These are phyloP conservation scores for Myriangium duriaei DNA, from an alignment of 2,329 filamentous ascomycete genomes.

Conservation along the genomic window DNA sequence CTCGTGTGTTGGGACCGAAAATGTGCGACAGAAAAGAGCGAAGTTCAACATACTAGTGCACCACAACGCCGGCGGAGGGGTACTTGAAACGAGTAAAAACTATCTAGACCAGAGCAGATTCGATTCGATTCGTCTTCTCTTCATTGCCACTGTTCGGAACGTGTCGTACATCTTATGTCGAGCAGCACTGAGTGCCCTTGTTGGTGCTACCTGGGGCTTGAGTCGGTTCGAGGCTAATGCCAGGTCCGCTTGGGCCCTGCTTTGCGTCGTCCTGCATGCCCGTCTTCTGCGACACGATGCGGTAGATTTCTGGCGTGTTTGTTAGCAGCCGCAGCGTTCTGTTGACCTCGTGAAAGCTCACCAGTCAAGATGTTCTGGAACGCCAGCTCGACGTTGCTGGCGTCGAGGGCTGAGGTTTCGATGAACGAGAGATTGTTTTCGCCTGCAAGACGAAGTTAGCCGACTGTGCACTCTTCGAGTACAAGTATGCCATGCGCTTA, in stretches of 20 bases:
- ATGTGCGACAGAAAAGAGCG: not conserved
- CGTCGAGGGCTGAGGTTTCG: constrained; percentile 95
- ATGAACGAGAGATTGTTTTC: constrained; percentile 98
- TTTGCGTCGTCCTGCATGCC: constrained; percentile 10
- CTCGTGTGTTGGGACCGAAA: too few relatives aligned
- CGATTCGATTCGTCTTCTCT: too few relatives aligned
- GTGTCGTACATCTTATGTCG: not conserved
- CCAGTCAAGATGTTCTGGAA: constrained; percentile 99
- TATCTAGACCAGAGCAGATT: not conserved
- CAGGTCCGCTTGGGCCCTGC: constrained; percentile 7
- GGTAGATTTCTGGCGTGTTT: constrained; percentile 72
- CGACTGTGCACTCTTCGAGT: too few relatives aligned
- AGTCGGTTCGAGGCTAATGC: constrained; percentile 8
- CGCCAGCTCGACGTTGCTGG: constrained; percentile 96
- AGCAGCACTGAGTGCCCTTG: constrained; percentile 9
- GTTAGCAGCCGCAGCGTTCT: constrained; percentile 1
- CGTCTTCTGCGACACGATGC: constrained; percentile 57
- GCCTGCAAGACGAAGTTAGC: too few relatives aligned
- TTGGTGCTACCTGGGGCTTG: constrained; percentile 5
- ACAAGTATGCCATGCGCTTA: constrained; percentile 39
- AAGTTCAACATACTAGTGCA: not conserved
- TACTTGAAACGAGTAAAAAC: not conserved
- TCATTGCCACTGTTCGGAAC: too few relatives aligned
- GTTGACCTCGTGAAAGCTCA: constrained; percentile 30
- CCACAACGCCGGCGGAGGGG: not conserved